Base-by-base conservation (phyloP, 371 early-diverging fungal species). In the Mucor circinelloides region DNA sequence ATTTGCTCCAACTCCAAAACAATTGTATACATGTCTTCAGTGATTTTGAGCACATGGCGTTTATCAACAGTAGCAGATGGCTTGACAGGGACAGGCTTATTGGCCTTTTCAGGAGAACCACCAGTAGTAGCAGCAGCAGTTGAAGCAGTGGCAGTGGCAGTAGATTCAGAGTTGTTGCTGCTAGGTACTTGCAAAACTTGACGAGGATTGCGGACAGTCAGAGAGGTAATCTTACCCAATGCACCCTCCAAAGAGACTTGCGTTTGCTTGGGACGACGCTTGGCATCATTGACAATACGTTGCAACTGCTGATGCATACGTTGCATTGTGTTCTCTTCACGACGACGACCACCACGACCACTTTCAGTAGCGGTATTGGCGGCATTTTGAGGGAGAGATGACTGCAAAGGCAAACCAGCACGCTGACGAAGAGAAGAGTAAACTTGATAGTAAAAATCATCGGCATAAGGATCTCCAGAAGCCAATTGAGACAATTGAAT, bases 361-460 rank as follows among this genome's bases (percentile, higher is more conserved):
- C 64, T 27, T 48, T 71, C 73, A 32, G 68, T 59, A 23, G 60
- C 30, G 28, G 12, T 21, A 12, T 58, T 56, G 4, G 21, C 15
- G 2, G 31, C 19, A 25, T 25, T 50, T 28, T 54, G 54, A 13
- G 60, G 31, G 4, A 44, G 23, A 12, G 76, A 48, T 25, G 76
- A 30, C 17, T 77, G 68, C 68, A 80, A 82, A 64, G 80, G 80
- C 64, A 79, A 77, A 19, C 75, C 87, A 69, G 77, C 74, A 36
- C 88, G 86, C 63, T 86, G 86, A 46, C 91, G 90, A 60, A 94
- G 85, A 6, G 91, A 85, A 15, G 92, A 88, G 77, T 91, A 95
- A 54, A 96, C 90, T 69, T 95, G 95, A 75, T 92, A 95, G 75
- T 98, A 98, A 69, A 95, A 98, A 70, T 97, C 97, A 64, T 97